phyloP scores from a whole-genome alignment of 495 filamentous ascomycete genomes.

The Sordaria brevicollis region DNA sequence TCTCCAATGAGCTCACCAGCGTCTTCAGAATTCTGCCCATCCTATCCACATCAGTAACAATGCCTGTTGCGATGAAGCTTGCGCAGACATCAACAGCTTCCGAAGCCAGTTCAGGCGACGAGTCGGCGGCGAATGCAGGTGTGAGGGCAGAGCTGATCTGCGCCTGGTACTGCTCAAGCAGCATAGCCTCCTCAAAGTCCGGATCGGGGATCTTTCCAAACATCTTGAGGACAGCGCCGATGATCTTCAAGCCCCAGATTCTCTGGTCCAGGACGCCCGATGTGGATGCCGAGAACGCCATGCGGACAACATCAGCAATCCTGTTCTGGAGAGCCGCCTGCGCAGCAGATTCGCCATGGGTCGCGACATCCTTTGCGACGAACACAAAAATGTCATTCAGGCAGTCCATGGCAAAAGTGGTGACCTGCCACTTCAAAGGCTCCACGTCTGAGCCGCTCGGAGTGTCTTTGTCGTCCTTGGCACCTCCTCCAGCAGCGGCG shows the following conservation, averaged over 20 bases:
- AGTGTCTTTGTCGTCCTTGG: constrained; percentile 51
- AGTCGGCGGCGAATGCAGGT: constrained; percentile 91
- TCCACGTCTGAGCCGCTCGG: constrained; percentile 66
- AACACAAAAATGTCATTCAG: constrained; percentile 73
- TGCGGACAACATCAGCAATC: constrained; percentile 87
- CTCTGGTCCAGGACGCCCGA: constrained; percentile 82
- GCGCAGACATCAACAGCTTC: constrained; percentile 98
- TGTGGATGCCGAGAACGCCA: constrained; percentile 96
- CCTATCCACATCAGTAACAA: constrained; percentile 92
- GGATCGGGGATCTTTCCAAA: constrained; percentile 95
- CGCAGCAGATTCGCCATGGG: constrained; percentile 58
- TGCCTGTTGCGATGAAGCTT: constrained; percentile 90
- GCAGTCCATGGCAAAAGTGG: constrained; percentile 86
- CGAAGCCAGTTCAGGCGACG: constrained; percentile 86
- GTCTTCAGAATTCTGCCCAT: constrained; percentile 97
- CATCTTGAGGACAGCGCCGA: constrained; percentile 87
- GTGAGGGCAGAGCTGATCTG: constrained; percentile 96
- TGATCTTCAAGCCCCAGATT: constrained; percentile 81
- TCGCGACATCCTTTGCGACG: constrained; percentile 61
- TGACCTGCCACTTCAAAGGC: constrained; percentile 88
- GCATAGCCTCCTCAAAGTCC: constrained; percentile 87
- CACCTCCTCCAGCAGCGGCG: constrained; percentile 53
- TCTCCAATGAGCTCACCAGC: constrained; percentile 82
- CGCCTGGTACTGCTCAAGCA: constrained; percentile 96
- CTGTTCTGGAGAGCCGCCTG: constrained; percentile 68